Evolutionary conservation across 139 green algal genomes (phyloP), one percentile per base, ranked within the genome.

Genomic region (Picochlorum sp.): DNA sequence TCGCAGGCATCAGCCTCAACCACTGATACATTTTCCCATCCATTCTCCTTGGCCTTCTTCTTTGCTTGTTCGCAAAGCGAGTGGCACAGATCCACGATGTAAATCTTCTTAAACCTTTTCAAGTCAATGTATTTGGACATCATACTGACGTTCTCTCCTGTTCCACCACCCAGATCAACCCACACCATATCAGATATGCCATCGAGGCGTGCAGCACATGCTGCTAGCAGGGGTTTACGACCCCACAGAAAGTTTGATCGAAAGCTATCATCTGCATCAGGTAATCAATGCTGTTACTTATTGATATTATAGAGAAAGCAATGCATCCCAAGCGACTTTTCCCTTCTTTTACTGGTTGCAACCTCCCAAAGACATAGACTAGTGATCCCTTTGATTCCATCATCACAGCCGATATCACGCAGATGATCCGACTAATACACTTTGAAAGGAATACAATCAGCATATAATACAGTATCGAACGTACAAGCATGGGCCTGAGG

Each of bases 31-130:
- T 98, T 98, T 31, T 73, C 81, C 90, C 90, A 98, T 10, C 81
- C 81, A 50, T 88, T 83, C 44, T 68, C 60, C 55, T 64, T 53
- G 1, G 88, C 83, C 58, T 96, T 96, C 40, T 80, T 57, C 61
- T 81, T 70, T 1, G 91, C 81, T 60, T 86, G 63, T 60, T 93
- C 61, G 70, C 90, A 97, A 13, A 98, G 84, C 4, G 78, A 84
- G 39, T 76, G 64, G 70, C 88, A 96, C 9, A 98, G 81, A 79
- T 98, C 91, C 24, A 98, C 91, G 0, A 98, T 66, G 65, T 97
- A 97, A 71, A 98, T 91, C 28, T 75, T 72, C 62, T 89, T 90
- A 85, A 98, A 98, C 10, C 65, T 62, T 7, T 68, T 56, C 4
- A 97, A 77, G n/a, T 82, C 73, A 35, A 96, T 82, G 76, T 93